These are phyloP conservation scores for Leishmania turanica DNA, from an alignment of 208 protist species.

Conservation along the genomic window DNA sequence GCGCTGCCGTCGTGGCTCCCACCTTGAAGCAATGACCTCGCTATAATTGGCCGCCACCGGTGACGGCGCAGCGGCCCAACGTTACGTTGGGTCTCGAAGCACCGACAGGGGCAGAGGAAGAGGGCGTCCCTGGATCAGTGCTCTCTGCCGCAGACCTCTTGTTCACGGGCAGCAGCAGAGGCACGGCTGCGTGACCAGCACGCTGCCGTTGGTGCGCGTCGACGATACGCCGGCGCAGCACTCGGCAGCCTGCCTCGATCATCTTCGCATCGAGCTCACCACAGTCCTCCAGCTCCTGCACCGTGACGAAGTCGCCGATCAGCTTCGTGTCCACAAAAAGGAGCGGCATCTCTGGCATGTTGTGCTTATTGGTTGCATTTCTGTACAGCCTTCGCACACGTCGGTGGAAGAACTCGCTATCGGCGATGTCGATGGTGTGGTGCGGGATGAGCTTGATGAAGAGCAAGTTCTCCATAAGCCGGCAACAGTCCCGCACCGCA, in stretches of 20 bases:
- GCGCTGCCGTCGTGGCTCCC: neutral
- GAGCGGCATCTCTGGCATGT: constrained; percentile 43
- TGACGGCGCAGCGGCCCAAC: neutral
- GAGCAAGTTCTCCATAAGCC: constrained; percentile 59
- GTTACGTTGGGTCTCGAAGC: neutral
- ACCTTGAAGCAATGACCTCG: neutral
- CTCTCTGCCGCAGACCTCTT: neutral
- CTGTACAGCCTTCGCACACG: constrained; percentile 44
- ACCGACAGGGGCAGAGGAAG: neutral
- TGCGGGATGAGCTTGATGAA: constrained; percentile 72
- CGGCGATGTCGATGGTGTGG: constrained; percentile 67
- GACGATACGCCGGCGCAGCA: constrained; percentile 24
- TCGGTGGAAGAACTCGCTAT: constrained; percentile 57
- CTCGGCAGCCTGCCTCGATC: constrained; percentile 32
- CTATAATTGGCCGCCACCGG: neutral
- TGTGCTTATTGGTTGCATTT: constrained; percentile 23
- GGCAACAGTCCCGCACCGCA: constrained; percentile 51
- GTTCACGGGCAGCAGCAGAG: constrained; percentile 12
- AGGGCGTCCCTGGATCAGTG: neutral
- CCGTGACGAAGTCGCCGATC: constrained; percentile 54
- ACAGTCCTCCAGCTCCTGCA: constrained; percentile 79
- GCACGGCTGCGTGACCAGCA: constrained; percentile 4
- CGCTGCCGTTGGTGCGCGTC: constrained; percentile 3
- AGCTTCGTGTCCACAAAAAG: constrained; percentile 64
- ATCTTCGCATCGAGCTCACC: constrained; percentile 54